A percentile compares a stretch with the other conserved stretches of the same genome.
phyloP scores from a whole-genome alignment of 163 green algal species.

The Picocystis sp. region DNA sequence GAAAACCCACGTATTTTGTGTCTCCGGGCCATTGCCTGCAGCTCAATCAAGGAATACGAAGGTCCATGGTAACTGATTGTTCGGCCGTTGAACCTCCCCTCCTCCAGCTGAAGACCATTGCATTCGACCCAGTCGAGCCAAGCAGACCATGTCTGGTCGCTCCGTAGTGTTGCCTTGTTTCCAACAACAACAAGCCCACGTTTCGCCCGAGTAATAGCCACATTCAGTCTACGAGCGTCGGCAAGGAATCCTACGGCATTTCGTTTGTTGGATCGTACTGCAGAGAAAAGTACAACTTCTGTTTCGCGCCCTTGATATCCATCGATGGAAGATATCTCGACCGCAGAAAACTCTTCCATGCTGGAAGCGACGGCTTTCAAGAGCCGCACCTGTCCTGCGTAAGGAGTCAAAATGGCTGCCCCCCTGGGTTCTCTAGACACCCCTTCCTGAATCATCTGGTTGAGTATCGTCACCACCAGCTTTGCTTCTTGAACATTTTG shows the following conservation, averaged over 20 bases:
- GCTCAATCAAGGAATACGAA: too few species aligned
- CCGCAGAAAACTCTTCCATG: not conserved
- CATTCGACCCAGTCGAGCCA: slow-evolving; percentile 42
- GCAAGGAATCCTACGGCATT: slow-evolving; percentile 56
- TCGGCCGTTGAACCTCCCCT: too few species aligned
- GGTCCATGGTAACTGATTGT: too few species aligned
- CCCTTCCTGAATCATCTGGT: slow-evolving; percentile 10
- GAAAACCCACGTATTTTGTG: too few species aligned
- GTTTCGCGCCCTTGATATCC: slow-evolving; percentile 81
- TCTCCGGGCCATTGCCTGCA: too few species aligned
- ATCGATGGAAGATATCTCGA: slow-evolving; percentile 28
- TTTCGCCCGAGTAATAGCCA: slow-evolving; percentile 62
- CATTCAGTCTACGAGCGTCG: slow-evolving; percentile 64
- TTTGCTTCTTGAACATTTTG: slow-evolving; percentile 17
- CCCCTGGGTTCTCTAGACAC: slow-evolving; percentile 9
- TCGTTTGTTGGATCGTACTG: slow-evolving; percentile 30
- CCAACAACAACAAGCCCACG: slow-evolving; percentile 64
- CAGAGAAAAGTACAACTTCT: slow-evolving; percentile 68
- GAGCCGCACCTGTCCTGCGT: slow-evolving; percentile 49
- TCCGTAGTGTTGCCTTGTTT: slow-evolving; percentile 33
- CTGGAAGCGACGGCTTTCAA: not conserved
- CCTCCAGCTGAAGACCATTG: slow-evolving; percentile 6
- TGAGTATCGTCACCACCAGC: slow-evolving; percentile 11
- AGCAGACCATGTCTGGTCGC: slow-evolving; percentile 27
- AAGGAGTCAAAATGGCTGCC: slow-evolving; percentile 69